Percentiles rank a stretch among this genome's conserved stretches.
Evolutionary conservation across 73 alveolate species (phyloP).

Genomic region (Tetrahymena malaccensis): DNA sequence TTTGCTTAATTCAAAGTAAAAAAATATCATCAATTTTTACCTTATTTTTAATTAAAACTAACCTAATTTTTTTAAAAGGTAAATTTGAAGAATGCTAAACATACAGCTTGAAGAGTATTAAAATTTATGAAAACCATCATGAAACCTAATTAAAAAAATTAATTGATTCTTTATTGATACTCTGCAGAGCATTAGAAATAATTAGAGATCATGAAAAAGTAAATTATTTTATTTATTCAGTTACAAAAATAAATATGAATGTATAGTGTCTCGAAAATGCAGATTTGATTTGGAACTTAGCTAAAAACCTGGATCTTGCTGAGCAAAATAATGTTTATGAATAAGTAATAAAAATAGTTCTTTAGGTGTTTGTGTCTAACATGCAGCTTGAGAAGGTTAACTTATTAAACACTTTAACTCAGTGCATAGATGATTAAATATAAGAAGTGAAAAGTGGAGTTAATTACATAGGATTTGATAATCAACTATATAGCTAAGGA

Average conservation of each 20-base stretch:
- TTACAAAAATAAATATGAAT: background rate
- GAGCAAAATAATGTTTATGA: background rate
- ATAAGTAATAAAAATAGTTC: background rate
- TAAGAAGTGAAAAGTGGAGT: background rate
- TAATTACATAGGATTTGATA: background rate
- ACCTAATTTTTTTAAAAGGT: background rate
- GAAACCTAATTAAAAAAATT: background rate
- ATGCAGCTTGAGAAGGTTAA: background rate
- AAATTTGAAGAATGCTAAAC: background rate
- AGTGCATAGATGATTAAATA: background rate
- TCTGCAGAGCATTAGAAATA: background rate
- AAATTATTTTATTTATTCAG: background rate
- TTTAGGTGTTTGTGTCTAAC: background rate
- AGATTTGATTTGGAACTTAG: background rate
- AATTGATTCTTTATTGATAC: background rate
- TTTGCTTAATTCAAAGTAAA: background rate
- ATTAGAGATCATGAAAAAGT: background rate
- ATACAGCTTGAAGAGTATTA: background rate
- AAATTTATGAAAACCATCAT: background rate
- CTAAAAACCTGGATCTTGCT: background rate
- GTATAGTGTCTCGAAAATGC: background rate
- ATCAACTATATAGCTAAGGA: background rate
- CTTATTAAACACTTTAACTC: background rate
- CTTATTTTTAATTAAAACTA: background rate
- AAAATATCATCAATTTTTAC: background rate